A percentile compares a stretch with the other conserved stretches of the same genome.
phyloP scores from a whole-genome alignment of 805 yeast species.

The Hanseniaspora hatyaiensis region DNA sequence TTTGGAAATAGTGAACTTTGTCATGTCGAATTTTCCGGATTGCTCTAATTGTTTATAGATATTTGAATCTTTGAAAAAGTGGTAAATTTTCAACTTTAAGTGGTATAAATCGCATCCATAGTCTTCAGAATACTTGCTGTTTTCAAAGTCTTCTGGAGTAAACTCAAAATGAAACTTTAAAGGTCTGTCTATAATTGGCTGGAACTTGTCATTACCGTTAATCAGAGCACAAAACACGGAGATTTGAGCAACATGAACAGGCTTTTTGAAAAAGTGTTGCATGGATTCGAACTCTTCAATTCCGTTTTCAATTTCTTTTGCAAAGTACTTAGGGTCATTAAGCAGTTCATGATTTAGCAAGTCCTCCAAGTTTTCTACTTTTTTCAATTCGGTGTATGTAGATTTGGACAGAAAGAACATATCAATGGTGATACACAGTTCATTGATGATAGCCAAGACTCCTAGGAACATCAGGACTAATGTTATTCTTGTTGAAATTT shows the following conservation, averaged over 20 bases:
- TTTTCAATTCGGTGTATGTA: slow-evolving; percentile 27
- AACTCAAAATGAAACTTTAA: slow-evolving; percentile 61
- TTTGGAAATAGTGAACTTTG: slow-evolving; percentile 26
- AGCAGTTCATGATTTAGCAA: slow-evolving; percentile 26
- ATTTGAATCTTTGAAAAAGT: slow-evolving; percentile 40
- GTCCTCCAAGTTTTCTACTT: slow-evolving; percentile 26
- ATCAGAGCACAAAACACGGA: slow-evolving; percentile 41
- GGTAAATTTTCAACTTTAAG: slow-evolving; percentile 45
- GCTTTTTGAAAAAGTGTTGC: slow-evolving; percentile 57
- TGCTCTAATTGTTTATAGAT: slow-evolving; percentile 25
- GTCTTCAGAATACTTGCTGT: slow-evolving; percentile 43
- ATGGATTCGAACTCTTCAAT: slow-evolving; percentile 32
- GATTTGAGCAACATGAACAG: slow-evolving; percentile 69
- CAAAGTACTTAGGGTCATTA: slow-evolving; percentile 27
- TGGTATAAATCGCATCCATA: slow-evolving; percentile 58
- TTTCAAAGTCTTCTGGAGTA: slow-evolving; percentile 66
- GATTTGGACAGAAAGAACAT: slow-evolving; percentile 28
- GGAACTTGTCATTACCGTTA: slow-evolving; percentile 20
- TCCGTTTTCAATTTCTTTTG: slow-evolving; percentile 27
- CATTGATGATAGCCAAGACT: slow-evolving; percentile 27
- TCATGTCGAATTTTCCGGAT: slow-evolving; percentile 16
- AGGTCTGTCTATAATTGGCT: slow-evolving; percentile 26
- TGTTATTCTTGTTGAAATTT: slow-evolving; percentile 29
- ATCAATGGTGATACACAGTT: slow-evolving; percentile 27
- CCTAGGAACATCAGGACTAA: slow-evolving; percentile 27